These are phyloP conservation scores for Penicillium aurantiogriseum DNA, from an alignment of 2,329 filamentous ascomycete species.

Conservation along the genomic window DNA sequence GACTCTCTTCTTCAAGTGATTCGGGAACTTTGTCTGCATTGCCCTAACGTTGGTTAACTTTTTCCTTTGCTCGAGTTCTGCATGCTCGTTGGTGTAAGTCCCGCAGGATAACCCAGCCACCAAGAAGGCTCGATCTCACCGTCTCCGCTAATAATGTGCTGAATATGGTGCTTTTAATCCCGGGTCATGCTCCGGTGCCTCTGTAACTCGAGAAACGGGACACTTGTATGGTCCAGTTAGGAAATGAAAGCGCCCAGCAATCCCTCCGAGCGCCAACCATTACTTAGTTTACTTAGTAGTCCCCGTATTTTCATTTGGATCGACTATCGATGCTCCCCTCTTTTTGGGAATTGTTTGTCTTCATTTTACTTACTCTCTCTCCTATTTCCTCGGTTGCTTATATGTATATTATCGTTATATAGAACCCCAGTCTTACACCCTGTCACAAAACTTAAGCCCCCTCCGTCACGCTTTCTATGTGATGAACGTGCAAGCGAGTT, in stretches of 20 bases:
- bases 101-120: constrained; percentile 23
- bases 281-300: constrained; percentile 2
- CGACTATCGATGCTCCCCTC: constrained; percentile 16
- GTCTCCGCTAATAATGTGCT: constrained; percentile 34
- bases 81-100: constrained; percentile 32
- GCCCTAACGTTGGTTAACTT: constrained; percentile 19
- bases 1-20: constrained; percentile 19
- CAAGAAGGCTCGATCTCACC: constrained; percentile 27
- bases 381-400: constrained; percentile 8
- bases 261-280: constrained; percentile 28
- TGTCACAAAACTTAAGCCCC: constrained; percentile 25
- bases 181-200: constrained; percentile 8
- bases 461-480: constrained; percentile 24
- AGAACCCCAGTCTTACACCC: constrained; percentile 12
- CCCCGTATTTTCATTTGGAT: constrained; percentile 26
- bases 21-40: constrained; percentile 25
- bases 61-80: constrained; percentile 19
- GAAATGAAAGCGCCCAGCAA: constrained; percentile 32
- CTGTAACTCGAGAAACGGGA: constrained; percentile 3
- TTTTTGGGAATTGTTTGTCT: constrained; percentile 1
- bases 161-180: constrained; percentile 18
- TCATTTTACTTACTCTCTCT: background rate
- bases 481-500: constrained; percentile 24
- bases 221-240: constrained; percentile 22
- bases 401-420: constrained; percentile 19